Percentiles rank a stretch among this genome's conserved stretches.
These are phyloP conservation scores for Penicillium antarcticum DNA, from an alignment of 495 filamentous ascomycete genomes.

Conservation along the genomic window DNA sequence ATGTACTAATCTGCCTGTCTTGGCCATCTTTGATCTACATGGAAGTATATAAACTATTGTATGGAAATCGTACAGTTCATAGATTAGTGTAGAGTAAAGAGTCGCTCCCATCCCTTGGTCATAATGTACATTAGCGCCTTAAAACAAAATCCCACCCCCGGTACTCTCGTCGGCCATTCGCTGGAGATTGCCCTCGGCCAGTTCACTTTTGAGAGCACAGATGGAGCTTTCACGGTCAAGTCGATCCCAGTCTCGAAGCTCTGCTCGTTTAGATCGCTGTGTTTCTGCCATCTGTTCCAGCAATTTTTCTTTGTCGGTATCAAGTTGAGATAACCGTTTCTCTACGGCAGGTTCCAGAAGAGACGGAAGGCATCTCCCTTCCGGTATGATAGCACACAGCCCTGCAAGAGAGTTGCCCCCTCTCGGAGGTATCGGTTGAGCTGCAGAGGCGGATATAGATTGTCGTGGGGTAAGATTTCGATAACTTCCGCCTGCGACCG, in stretches of 20 bases:
- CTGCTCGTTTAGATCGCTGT: conserved; percentile 48
- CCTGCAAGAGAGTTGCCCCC: conserved; percentile 51
- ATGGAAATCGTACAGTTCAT: not conserved
- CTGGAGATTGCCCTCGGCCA: conserved; percentile 60
- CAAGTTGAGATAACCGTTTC: conserved; percentile 50
- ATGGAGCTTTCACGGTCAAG: conserved; percentile 57
- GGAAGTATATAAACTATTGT: not conserved
- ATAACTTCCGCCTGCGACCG: conserved; percentile 25
- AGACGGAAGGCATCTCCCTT: conserved; percentile 43
- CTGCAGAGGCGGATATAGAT: conserved; percentile 44
- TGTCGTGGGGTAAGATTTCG: conserved; percentile 44
- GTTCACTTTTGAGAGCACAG: conserved; percentile 55
- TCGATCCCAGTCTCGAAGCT: conserved; percentile 57
- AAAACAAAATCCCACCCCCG: conserved; percentile 44
- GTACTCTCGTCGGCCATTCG: conserved; percentile 52
- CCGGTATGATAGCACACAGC: conserved; percentile 48
- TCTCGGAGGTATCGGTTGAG: conserved; percentile 50
- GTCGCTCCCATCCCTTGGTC: not conserved
- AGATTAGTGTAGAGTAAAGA: too few species aligned
- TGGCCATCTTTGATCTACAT: too few species aligned
- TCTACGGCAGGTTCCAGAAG: conserved; percentile 37
- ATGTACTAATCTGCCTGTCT: too few species aligned
- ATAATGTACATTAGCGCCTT: not conserved
- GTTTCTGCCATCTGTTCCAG: conserved; percentile 53
- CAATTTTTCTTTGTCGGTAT: conserved; percentile 53